A percentile compares a stretch with the other conserved stretches of the same genome.
Evolutionary conservation across 306 rosid species (phyloP).

Genomic region (Prunus campanulata): DNA sequence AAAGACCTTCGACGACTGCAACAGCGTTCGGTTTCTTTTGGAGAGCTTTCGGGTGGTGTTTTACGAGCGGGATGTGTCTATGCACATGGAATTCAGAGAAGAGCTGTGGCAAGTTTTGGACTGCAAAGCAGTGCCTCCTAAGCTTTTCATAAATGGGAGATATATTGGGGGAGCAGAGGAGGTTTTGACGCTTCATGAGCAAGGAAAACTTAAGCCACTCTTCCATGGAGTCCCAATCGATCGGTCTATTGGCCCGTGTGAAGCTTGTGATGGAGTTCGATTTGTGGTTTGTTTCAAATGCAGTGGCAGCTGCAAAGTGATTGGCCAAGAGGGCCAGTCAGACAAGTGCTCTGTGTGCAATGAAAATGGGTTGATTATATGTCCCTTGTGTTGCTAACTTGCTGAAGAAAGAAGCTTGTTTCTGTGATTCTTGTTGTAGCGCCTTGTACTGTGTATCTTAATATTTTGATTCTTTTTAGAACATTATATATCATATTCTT

Average conservation of each 20-base stretch:
- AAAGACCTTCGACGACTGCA: conserved; percentile 83
- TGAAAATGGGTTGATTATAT: conserved; percentile 82
- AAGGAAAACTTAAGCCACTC: conserved; percentile 57
- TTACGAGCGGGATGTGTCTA: conserved; percentile 73
- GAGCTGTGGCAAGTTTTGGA: conserved; percentile 59
- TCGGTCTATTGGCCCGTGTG: conserved; percentile 48
- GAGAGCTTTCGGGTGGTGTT: conserved; percentile 69
- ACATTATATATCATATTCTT: neutral
- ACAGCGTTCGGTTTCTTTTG: conserved; percentile 60
- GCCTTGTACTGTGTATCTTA: neutral
- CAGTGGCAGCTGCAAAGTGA: conserved; percentile 64
- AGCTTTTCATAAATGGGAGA: conserved; percentile 74
- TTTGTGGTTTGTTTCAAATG: conserved; percentile 74
- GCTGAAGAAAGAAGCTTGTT: conserved; percentile 27
- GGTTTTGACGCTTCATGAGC: conserved; percentile 68
- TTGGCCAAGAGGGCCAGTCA: conserved; percentile 31
- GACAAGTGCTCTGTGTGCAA: conserved; percentile 57
- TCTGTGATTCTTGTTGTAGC: neutral
- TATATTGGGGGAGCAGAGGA: conserved; percentile 80
- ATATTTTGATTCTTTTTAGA: neutral
- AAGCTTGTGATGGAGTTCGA: conserved; percentile 70
- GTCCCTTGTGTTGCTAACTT: conserved; percentile 76
- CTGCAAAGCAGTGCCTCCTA: conserved; percentile 60
- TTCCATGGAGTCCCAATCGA: conserved; percentile 57
- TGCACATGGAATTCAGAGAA: conserved; percentile 72